Evolutionary conservation across 371 early-diverging fungal genomes (phyloP), one percentile per base, ranked within the genome.

Genomic region (Gilbertella persicaria): DNA sequence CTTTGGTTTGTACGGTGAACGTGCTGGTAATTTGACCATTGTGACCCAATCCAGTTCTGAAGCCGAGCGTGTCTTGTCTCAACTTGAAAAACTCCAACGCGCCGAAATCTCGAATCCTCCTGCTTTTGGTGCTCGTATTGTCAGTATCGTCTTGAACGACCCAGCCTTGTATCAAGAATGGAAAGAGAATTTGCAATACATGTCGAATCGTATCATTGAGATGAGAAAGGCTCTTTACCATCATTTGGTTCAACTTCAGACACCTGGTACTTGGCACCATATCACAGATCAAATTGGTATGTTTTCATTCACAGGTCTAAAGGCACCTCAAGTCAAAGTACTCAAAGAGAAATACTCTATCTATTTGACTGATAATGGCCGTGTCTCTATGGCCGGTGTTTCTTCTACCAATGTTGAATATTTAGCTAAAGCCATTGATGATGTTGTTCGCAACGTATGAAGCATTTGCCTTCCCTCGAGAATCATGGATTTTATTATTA

Each of bases 1-100:
- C 81, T 91, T 98, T 86, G 98, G 98, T 29, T 79, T 98, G 37
- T 98, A 98, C 78, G 85, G 90, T 68, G 95, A 97, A 72, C 89
- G 97, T 62, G 80, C 85, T 49, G 98, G 98, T 28, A 87, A 88
- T 64, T 64, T 95, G 64, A 89, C 90, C 20, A 80, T 88, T 10
- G 92, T 95, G n/a, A 62, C 84, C 25, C 55, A 67, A 44, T 66
- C 66, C n/a, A 28, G 78, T 9, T 82, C 78, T 25, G 71, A 71
- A 16, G 67, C 86, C 7, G 55, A 69, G 13, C 66, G 58, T 14
- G 89, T 92, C 55, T 73, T 82, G 28, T 88, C 91, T 51, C 95
- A 96, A 71, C 65, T 96, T n/a, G 90, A 88, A 64, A 87, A 86
- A 37, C 63, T 93, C 17, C 84, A 86, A 42, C 85, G 98, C 25